phyloP scores from a whole-genome alignment of 2,329 filamentous ascomycete genomes.

The Colletotrichum sp. region DNA sequence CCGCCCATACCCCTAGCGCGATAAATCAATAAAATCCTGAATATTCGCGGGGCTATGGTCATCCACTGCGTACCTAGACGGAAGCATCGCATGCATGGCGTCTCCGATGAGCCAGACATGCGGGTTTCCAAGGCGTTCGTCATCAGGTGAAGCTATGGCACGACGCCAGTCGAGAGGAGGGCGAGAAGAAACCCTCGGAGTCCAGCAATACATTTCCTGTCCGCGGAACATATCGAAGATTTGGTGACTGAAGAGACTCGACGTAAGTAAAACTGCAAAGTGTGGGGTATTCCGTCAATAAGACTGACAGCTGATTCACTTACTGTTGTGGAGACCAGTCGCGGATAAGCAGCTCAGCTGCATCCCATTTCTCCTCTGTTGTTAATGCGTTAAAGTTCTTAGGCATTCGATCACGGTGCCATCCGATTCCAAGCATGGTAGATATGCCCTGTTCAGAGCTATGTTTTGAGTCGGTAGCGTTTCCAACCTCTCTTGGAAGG shows the following conservation, averaged over 20 bases:
- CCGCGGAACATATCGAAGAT: background rate
- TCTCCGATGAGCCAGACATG: background rate
- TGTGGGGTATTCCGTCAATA: fast-evolving
- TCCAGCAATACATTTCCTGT: background rate
- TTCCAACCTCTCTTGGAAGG: background rate
- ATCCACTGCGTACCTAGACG: background rate
- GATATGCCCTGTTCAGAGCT: background rate
- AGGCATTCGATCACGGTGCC: background rate
- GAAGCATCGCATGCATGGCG: background rate
- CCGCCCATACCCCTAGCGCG: background rate
- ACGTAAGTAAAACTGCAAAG: background rate
- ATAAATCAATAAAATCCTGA: background rate
- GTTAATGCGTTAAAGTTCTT: background rate
- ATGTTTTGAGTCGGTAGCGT: background rate
- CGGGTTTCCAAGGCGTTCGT: background rate
- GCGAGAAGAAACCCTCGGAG: background rate
- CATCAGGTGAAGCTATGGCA: background rate
- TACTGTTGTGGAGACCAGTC: background rate
- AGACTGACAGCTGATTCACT: background rate
- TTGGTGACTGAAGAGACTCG: background rate
- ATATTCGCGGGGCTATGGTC: fast-evolving
- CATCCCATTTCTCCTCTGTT: background rate
- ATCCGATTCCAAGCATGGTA: background rate
- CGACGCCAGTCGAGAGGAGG: background rate
- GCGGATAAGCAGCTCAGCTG: background rate